A percentile compares a stretch with the other conserved stretches of the same genome.
Evolutionary conservation across 176 grass and related monocot species (phyloP).

Genomic region (Tillandsia fasciculata): DNA sequence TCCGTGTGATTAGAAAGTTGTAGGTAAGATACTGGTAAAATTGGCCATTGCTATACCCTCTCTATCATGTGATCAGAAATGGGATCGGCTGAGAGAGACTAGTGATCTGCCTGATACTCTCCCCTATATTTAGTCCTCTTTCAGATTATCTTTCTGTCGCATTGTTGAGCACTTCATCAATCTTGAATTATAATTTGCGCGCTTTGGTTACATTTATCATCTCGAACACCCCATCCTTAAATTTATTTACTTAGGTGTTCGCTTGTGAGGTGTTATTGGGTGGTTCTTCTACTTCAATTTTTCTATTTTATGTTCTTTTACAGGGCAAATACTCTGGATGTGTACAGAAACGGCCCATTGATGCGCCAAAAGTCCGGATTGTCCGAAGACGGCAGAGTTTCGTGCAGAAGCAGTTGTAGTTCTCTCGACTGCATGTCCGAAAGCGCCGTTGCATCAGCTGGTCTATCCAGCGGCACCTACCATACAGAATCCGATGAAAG

Average conservation of each 20-base stretch:
- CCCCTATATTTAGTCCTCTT: too few relatives aligned
- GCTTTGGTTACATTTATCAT: not conserved
- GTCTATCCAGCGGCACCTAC: constrained; percentile 7
- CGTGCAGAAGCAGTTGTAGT: constrained; percentile 58
- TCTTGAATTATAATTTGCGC: not conserved
- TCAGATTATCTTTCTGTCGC: not conserved
- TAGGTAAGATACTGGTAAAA: too few relatives aligned
- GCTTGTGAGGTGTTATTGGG: constrained; percentile 1
- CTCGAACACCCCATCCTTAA: not conserved
- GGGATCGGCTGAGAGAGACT: too few relatives aligned
- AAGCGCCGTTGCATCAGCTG: constrained; percentile 9
- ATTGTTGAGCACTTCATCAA: not conserved
- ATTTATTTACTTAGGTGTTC: not conserved
- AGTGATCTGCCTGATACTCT: too few relatives aligned
- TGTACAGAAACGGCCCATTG: constrained; percentile 35
- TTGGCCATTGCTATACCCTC: too few relatives aligned
- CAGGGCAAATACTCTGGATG: constrained; percentile 35
- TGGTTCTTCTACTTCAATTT: constrained; percentile 10
- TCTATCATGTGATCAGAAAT: too few relatives aligned
- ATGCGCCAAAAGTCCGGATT: constrained; percentile 26
- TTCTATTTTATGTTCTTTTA: constrained; percentile 3
- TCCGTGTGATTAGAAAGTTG: too few relatives aligned
- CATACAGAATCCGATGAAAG: constrained; percentile 31
- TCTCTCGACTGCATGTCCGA: constrained; percentile 65
- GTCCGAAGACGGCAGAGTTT: constrained; percentile 49